Evolutionary conservation across 331 rosid genomes (phyloP), one percentile per base, ranked within the genome.

Genomic region (Arachis monticola): DNA sequence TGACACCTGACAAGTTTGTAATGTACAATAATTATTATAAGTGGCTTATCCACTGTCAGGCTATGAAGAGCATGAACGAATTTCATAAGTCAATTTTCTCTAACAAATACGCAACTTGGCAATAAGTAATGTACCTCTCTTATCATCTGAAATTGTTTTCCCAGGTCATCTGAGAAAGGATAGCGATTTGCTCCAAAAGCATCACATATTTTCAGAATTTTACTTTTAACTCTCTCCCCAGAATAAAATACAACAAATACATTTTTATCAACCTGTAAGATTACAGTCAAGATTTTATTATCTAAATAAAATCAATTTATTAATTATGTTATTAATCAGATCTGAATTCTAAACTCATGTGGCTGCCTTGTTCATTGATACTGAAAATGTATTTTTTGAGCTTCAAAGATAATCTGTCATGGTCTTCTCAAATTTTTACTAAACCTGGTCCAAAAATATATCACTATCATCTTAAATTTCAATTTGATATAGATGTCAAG

Each of bases 171-270:
- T 7, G 91, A 69, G 81, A 92, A 87, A 67, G 94, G 91, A 80
- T 92, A 92, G 58, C 89, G 90, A 70, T 88, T 92, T 71, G 96
- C 94, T 59, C 93, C 93, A 81, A 88, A 90, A 78, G 92, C 96
- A 69, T 85, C 94, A 67, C 92, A 85, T 79, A 92, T 90, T 83
- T 92, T 92, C 60, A 84, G 70, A 83, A 88, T 85, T 82, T 90
- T 90, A 57, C 73, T 80, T 77, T 88, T 90, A 71, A 92, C 87
- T 60, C 92, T 85, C 60, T 88, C 97, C 57, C 96, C 96, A 46
- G 94, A 90, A 80, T 85, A 90, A 79, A 90, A 92, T 79, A 90
- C 77, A 63, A 87, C 77, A 53, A 92, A 92, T 31, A 92, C 96
- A 74, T 90, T 88, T 85, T 92, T 92, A 45, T 90, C 86, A 61